phyloP scores from a whole-genome alignment of 2,329 filamentous ascomycete species.

The Tolypocladium pustulatum region DNA sequence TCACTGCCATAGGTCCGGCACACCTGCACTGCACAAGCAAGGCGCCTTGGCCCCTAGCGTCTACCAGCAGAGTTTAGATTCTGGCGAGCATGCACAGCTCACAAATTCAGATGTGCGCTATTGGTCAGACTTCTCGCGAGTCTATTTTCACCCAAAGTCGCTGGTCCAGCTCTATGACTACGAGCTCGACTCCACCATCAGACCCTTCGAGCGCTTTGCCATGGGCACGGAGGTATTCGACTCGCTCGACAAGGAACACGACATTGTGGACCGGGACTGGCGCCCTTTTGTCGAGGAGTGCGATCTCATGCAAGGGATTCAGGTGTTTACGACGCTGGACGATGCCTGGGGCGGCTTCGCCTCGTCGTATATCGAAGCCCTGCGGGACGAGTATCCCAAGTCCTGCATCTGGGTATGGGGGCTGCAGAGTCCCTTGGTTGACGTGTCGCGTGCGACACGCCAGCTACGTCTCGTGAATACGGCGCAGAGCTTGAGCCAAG shows the following conservation, averaged over 20 bases:
- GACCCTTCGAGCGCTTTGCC: conserved; percentile 87
- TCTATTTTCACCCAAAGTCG: conserved; percentile 86
- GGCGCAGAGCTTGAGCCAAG: conserved; percentile 58
- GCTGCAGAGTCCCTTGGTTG: conserved; percentile 50
- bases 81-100: conserved; percentile 57
- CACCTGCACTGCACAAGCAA: conserved; percentile 58
- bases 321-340: conserved; percentile 61
- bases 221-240: conserved; percentile 69
- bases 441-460: conserved; percentile 39
- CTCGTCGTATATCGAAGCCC: conserved; percentile 59
- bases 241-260: conserved; percentile 66
- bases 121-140: conserved; percentile 91
- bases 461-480: conserved; percentile 58
- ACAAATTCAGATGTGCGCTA: conserved; percentile 69
- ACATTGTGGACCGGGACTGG: conserved; percentile 83
- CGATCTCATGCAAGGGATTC: conserved; percentile 82
- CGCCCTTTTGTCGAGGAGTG: conserved; percentile 86
- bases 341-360: conserved; percentile 78
- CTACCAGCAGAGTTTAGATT: conserved; percentile 73
- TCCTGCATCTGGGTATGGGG: conserved; percentile 81
- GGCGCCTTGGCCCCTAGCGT: conserved; percentile 55
- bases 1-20: conserved; percentile 44
- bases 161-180: conserved; percentile 82
- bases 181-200: conserved; percentile 67
- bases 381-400: conserved; percentile 89